These are phyloP conservation scores for Xylariaceae sp. DNA, from an alignment of 2,329 filamentous ascomycete species.

Conservation along the genomic window DNA sequence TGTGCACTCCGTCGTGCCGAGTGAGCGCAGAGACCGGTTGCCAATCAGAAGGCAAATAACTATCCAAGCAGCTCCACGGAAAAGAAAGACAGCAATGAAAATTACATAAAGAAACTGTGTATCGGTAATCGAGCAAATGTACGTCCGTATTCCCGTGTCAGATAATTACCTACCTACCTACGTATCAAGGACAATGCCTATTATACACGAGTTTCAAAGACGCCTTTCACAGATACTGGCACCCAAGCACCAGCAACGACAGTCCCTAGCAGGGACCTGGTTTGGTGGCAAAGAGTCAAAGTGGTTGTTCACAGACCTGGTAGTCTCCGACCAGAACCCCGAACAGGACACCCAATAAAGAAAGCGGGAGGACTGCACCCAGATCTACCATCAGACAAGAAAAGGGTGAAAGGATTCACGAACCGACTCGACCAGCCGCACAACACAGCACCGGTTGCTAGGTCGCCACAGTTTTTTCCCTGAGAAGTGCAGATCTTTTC, in stretches of 20 bases:
- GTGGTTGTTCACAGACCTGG: constrained; percentile 4
- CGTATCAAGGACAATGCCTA: no score
- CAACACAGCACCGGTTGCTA: constrained; percentile 39
- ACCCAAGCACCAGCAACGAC: no score
- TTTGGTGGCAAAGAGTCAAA: constrained; percentile 22
- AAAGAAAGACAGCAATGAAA: no score
- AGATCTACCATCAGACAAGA: neutral
- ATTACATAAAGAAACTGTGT: no score
- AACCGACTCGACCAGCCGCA: constrained; percentile 43
- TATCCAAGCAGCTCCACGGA: no score
- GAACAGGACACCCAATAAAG: no score
- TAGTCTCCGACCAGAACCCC: constrained; percentile 13
- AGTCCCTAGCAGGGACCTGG: no score
- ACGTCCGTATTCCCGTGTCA: no score
- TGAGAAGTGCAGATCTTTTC: constrained; percentile 47
- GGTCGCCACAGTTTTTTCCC: constrained; percentile 44
- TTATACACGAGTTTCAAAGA: neutral
- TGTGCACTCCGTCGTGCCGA: neutral
- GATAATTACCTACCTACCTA: no score
- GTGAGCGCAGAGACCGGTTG: neutral
- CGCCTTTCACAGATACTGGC: neutral
- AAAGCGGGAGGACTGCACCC: no score
- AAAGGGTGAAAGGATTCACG: neutral
- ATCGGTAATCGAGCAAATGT: no score
- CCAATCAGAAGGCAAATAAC: neutral